Base-by-base conservation (phyloP, 306 rosid species). In the Fagus crenata region DNA sequence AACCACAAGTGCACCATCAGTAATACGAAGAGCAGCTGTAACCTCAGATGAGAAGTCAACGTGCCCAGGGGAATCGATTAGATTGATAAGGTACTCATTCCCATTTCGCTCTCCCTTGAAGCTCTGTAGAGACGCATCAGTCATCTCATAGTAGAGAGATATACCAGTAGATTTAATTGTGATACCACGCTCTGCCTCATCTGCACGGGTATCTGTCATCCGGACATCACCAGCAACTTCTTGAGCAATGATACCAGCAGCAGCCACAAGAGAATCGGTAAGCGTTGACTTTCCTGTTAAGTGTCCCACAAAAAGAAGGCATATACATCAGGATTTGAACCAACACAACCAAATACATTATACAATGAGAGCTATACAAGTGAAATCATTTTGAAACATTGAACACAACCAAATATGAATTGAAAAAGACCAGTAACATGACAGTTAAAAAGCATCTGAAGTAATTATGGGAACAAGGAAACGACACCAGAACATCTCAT, bases 111-210 rank as follows among this genome's bases (percentile, higher is more conserved):
- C 96, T 54, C 97, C 97, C 82, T 90, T 89, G 41, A 12, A 94
- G 14, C 49, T 83, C 81, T 86, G 80, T 78, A 94, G 81, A 12
- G 93, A 1, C 0, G 77, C 92, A 13, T 85, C 94, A 12, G 70
- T 5, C 96, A 93, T 93, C 85, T 90, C 90, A 46, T 93, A 94
- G 85, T 92, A 94, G 61, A 94, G 98, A 7, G 98, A 94, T 81
- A 94, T 94, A 39, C 97, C 98, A 0, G 98, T 94, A 0, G 97
- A 94, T 78, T 94, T 94, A 1, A 94, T 94, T 15, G 98, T 94
- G n/a, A 94, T 92, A 58, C 98, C 98, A 75, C 98, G 93, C 77
- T 92, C 97, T 35, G 98, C 98, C 89, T 94, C 98, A 81, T 94
- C 98, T 0, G 81, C 82, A n/a, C 98, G 96, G 46, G 97, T 94